These are phyloP conservation scores for Elasticomyces elasticus DNA, from an alignment of 495 filamentous ascomycete species.

Conservation along the genomic window DNA sequence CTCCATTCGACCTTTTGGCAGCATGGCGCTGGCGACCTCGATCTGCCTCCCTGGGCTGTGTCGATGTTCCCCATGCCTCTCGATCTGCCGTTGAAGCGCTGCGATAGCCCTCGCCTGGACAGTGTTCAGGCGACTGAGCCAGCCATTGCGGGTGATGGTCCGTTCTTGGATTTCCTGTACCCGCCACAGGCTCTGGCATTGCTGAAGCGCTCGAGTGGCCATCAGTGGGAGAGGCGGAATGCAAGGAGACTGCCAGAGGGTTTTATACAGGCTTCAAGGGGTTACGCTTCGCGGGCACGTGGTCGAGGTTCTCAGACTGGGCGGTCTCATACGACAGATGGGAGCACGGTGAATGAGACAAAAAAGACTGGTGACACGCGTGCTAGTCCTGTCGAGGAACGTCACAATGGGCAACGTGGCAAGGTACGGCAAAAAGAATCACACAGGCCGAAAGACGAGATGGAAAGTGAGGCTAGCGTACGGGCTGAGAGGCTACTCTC, in stretches of 20 bases:
- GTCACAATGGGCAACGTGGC: too few relatives aligned
- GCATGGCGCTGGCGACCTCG: constrained; percentile 48
- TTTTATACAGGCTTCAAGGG: constrained; percentile 6
- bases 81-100: constrained; percentile 29
- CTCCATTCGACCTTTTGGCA: constrained; percentile 60
- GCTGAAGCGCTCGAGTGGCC: constrained; percentile 31
- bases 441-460: too few relatives aligned
- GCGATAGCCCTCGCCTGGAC: constrained; percentile 1
- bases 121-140: not conserved
- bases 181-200: constrained; percentile 44
- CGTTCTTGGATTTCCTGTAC: constrained; percentile 56
- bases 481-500: too few relatives aligned
- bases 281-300: constrained; percentile 16
- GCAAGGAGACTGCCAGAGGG: constrained; percentile 15
- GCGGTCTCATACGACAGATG: not conserved
- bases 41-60: constrained; percentile 40
- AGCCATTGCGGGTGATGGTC: constrained; percentile 13
- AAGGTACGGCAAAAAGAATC: too few relatives aligned
- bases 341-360: not conserved
- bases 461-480: too few relatives aligned
- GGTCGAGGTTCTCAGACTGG: not conserved
- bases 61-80: not conserved
- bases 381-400: too few relatives aligned
- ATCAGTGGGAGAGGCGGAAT: constrained; percentile 24
- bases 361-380: too few relatives aligned